Conservation (phyloP, 768 basidiomycete species). For the Leccinum rimulosum region DNA sequence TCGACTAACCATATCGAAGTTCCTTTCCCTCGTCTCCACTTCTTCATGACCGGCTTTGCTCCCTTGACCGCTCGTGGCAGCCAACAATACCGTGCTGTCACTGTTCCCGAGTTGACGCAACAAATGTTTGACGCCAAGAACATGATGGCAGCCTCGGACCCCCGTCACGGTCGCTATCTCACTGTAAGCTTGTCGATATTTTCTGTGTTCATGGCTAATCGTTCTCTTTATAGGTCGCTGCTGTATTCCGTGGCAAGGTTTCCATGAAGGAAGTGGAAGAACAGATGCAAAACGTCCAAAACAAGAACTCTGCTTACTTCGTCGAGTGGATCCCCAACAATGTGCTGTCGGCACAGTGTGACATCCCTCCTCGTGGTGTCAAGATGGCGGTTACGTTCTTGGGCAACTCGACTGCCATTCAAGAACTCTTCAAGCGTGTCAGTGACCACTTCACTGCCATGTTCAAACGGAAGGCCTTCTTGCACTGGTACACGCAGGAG, state of each 20-base stretch:
- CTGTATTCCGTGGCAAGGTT: slow-evolving; percentile 98
- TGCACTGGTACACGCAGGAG: slow-evolving; percentile 99
- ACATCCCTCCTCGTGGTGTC: slow-evolving; percentile 91
- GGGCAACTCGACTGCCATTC: slow-evolving; percentile 96
- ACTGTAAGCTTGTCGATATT: slow-evolving; percentile 53
- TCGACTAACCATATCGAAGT: slow-evolving; percentile 45
- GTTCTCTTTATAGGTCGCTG: slow-evolving; percentile 59
- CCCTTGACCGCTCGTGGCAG: slow-evolving; percentile 93
- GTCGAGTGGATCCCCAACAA: slow-evolving; percentile 99
- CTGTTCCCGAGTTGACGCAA: slow-evolving; percentile 95
- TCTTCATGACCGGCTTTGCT: slow-evolving; percentile 98
- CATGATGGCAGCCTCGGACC: slow-evolving; percentile 99
- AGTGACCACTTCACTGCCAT: slow-evolving; percentile 98
- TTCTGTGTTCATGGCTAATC: background rate
- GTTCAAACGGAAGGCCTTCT: slow-evolving; percentile 98
- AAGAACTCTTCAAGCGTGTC: slow-evolving; percentile 98
- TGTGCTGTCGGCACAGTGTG: slow-evolving; percentile 95
- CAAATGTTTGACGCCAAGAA: slow-evolving; percentile 99
- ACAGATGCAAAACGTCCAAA: slow-evolving; percentile 96
- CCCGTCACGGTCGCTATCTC: slow-evolving; percentile 94
- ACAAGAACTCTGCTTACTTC: slow-evolving; percentile 97
- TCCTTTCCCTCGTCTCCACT: slow-evolving; percentile 98
- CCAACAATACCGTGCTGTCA: slow-evolving; percentile 94
- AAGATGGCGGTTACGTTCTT: slow-evolving; percentile 99
- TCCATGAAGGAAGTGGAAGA: slow-evolving; percentile 99